phyloP scores from a whole-genome alignment of 2,329 filamentous ascomycete genomes.

The Pezicula radicicola region DNA sequence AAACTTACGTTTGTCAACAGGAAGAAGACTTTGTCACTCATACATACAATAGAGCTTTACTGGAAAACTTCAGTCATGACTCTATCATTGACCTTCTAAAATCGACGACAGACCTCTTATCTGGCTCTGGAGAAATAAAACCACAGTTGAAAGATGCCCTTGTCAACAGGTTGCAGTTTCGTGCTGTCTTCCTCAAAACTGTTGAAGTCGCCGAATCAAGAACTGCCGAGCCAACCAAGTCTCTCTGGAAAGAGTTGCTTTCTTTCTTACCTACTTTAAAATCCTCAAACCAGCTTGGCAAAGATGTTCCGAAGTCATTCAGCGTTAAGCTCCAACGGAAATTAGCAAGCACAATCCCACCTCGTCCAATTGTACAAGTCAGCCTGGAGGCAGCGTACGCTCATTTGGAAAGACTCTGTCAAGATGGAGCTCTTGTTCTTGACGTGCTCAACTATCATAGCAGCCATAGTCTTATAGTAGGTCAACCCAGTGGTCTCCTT shows the following conservation, averaged over 20 bases:
- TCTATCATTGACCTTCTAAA: slow-evolving; percentile 24
- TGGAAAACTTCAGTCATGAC: slow-evolving; percentile 58
- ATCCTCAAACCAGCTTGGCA: slow-evolving; percentile 59
- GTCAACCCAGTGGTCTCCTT: slow-evolving; percentile 19
- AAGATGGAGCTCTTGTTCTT: slow-evolving; percentile 68
- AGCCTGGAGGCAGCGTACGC: slow-evolving; percentile 68
- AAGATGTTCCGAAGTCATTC: slow-evolving; percentile 72
- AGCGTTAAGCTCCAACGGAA: slow-evolving; percentile 88
- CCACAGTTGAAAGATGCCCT: slow-evolving; percentile 51
- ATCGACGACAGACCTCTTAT: slow-evolving; percentile 28
- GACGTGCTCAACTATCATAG: slow-evolving; percentile 66
- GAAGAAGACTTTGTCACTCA: slow-evolving; percentile 97
- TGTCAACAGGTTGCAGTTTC: slow-evolving; percentile 60
- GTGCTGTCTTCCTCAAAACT: slow-evolving; percentile 58
- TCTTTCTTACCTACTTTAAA: slow-evolving; percentile 51
- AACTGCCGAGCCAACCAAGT: slow-evolving; percentile 32
- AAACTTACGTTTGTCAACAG: slow-evolving; percentile 36
- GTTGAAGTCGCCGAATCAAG: slow-evolving; percentile 49
- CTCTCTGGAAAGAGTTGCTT: slow-evolving; percentile 37
- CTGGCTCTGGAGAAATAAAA: slow-evolving; percentile 18
- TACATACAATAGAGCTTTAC: slow-evolving; percentile 76
- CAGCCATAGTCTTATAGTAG: slow-evolving; percentile 67
- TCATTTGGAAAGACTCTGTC: slow-evolving; percentile 67
- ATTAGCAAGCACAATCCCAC: slow-evolving; percentile 89
- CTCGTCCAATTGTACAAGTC: slow-evolving; percentile 80